Base-by-base conservation (phyloP, 176 grass and related monocot genomes). In the Musa itinerans region DNA sequence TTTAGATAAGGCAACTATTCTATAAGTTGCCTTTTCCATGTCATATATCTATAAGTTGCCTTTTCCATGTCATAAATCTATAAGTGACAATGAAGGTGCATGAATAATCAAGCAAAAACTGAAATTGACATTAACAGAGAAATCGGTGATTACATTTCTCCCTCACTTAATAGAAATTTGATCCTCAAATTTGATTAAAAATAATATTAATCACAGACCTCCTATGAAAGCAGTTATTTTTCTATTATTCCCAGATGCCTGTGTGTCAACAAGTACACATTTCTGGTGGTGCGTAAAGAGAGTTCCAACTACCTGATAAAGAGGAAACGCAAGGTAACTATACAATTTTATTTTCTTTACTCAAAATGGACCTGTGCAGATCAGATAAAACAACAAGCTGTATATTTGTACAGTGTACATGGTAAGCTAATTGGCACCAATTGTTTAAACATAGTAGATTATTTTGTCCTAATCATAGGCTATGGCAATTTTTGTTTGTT, bases 271-370 rank as follows among this genome's bases (percentile, higher is more conserved):
- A 77, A 98, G 83, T 58, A 98, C 69, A 75, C 94, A 98, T 80
- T 98, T 98, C 75, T 93, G 94, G 79, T 98, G 94, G 65, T 98
- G 94, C 0, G 94, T 91, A 83, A 93, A 98, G 56, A 93, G 78
- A 78, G 94, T 91, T 34, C 94, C 94, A 76, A 98, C 90, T 77
- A 93, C 88, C 90, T 94, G 89, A 85, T 66, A 75, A 53, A 68
- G 9, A 55, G 25, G 65, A 53, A 49, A 76, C 56, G 54, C 17
- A 65, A 17, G 26, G 0, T 51, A 49, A 34, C 51, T 52, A 84
- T 58, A 84, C 69, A 51, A 84, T 54, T 58, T 43, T 21, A 43
- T 23, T 67, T 29, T 29, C 12, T 11, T 65, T 61, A n/a, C 17
- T 7, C 6, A 61, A n/a, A n/a, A 61, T 7, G 19, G 16, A 61